These are phyloP conservation scores for Hyphopichia buzzinii DNA, from an alignment of 1,139 yeast genomes.

Conservation along the genomic window DNA sequence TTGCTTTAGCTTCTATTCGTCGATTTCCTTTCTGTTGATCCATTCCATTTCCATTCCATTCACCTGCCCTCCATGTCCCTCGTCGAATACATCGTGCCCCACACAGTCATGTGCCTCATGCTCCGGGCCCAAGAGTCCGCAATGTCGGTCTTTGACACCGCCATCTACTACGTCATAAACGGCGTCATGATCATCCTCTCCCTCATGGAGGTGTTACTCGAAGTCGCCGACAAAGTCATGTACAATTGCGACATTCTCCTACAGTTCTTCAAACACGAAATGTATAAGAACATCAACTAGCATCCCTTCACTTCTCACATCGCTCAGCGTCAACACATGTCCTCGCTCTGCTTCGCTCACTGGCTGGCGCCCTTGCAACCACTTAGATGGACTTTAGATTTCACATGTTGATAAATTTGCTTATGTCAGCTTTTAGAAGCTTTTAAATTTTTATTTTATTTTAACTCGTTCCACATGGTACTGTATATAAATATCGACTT, in stretches of 20 bases:
- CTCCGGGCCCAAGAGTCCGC: not conserved
- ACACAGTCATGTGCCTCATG: not conserved
- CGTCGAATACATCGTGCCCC: slow-evolving; percentile 1
- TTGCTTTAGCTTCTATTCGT: not conserved
- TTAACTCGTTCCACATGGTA: too few species aligned
- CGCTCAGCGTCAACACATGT: too few species aligned
- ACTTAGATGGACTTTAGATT: too few species aligned
- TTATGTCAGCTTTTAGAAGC: too few species aligned
- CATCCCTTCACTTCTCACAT: not conserved
- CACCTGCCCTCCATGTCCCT: not conserved
- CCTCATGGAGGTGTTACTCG: slow-evolving; percentile 3
- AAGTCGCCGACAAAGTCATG: slow-evolving; percentile 2
- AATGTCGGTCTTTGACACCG: slow-evolving; percentile 1
- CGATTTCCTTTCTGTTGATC: not conserved
- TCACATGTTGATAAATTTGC: too few species aligned
- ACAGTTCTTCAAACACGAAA: slow-evolving; percentile 6
- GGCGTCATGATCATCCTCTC: slow-evolving; percentile 3
- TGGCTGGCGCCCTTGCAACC: too few species aligned
- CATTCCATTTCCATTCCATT: too few species aligned
- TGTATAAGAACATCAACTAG: slow-evolving; percentile 5
- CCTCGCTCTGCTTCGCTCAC: too few species aligned
- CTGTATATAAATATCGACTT: too few species aligned
- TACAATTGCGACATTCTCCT: slow-evolving; percentile 2
- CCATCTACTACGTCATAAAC: slow-evolving; percentile 4
- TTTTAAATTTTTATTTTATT: too few species aligned